phyloP scores from a whole-genome alignment of 345 rosid genomes.

The Aethionema arabicum region DNA sequence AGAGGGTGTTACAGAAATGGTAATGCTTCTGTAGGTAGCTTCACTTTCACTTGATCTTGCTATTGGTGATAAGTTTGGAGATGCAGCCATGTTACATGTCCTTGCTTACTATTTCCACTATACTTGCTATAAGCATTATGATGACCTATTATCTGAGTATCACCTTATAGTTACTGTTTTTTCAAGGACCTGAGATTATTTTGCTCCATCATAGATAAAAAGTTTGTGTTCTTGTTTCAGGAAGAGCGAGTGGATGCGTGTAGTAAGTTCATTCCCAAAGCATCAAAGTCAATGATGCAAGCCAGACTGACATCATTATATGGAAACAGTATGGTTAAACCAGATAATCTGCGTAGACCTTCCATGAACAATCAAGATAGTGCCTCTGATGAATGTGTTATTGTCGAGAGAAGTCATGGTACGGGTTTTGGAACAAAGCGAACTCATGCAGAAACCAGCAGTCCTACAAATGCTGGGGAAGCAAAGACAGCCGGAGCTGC shows the following conservation, averaged over 20 bases:
- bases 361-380: constrained; percentile 43
- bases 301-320: constrained; percentile 69
- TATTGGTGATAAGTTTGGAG: constrained; percentile 17
- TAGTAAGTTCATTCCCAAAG: constrained; percentile 40
- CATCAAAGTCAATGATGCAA: constrained; percentile 51
- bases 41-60: constrained; percentile 12
- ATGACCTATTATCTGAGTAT: not conserved
- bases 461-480: constrained; percentile 53
- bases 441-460: constrained; percentile 51
- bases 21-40: constrained; percentile 24
- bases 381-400: constrained; percentile 49
- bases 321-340: constrained; percentile 56
- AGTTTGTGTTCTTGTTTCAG: constrained; percentile 42
- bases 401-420: constrained; percentile 49
- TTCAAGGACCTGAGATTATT: not conserved
- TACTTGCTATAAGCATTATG: constrained; percentile 13
- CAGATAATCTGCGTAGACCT: constrained; percentile 38
- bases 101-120: constrained; percentile 5
- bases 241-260: constrained; percentile 42
- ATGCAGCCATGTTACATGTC: constrained; percentile 1
- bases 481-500: constrained; percentile 46
- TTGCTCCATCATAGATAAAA: not conserved
- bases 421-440: constrained; percentile 57
- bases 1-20: constrained; percentile 37
- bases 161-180: not conserved